These are phyloP conservation scores for Tilletia setariae DNA, from an alignment of 1,284 basidiomycete genomes.

Conservation along the genomic window DNA sequence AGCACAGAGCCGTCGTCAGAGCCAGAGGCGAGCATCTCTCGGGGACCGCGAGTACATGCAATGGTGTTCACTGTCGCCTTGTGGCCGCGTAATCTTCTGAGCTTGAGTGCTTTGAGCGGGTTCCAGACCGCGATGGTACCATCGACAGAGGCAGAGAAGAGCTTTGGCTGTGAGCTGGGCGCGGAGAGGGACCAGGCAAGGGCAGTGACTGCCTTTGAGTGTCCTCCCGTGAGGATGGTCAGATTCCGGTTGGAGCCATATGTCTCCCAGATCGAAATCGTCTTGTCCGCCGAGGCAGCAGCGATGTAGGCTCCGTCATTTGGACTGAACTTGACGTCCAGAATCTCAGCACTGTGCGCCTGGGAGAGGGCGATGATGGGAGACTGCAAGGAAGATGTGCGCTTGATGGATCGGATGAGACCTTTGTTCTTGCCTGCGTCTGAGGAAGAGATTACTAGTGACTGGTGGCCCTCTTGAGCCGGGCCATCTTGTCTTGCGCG, in stretches of 20 bases:
- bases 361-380: conserved; percentile 46
- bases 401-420: conserved; percentile 35
- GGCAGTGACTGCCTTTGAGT: conserved; percentile 47
- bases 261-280: conserved; percentile 51
- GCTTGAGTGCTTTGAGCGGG: conserved; percentile 37
- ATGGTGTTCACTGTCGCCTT: conserved; percentile 49
- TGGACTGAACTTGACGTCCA: conserved; percentile 47
- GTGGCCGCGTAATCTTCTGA: conserved; percentile 47
- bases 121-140: conserved; percentile 49
- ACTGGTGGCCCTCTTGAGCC: conserved; percentile 17
- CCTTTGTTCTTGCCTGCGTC: conserved; percentile 38
- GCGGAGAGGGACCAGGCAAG: conserved; percentile 36
- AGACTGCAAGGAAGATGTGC: conserved; percentile 37
- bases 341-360: conserved; percentile 45
- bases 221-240: conserved; percentile 45
- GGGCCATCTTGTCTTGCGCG: conserved; percentile 32
- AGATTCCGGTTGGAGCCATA: conserved; percentile 47
- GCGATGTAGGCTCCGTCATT: conserved; percentile 46
- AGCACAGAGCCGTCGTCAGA: conserved; percentile 51
- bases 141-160: conserved; percentile 52
- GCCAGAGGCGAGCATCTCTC: conserved; percentile 40
- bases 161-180: conserved; percentile 25
- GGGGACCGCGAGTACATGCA: conserved; percentile 34
- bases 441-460: conserved; percentile 42
- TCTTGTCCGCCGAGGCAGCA: conserved; percentile 43